Evolutionary conservation across 2,329 filamentous ascomycete genomes (phyloP), one percentile per base, ranked within the genome.

Genomic region (Epichloe scottii): DNA sequence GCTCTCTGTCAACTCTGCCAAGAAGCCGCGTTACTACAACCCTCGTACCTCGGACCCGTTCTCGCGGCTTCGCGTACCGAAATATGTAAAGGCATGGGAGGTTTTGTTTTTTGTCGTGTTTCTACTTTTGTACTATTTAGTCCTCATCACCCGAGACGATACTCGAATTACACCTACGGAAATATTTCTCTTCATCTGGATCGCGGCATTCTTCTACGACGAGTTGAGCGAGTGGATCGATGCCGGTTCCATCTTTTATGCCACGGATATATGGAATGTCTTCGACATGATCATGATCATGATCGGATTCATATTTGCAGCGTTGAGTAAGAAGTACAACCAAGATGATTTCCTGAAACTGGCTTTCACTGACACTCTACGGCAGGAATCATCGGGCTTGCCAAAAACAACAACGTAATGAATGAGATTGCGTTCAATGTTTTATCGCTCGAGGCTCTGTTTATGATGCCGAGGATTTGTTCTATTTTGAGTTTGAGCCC

Each of bases 401-500:
- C 74, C 21, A 78, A 77, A 49, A 65, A 78, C 21, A 79, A 83
- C 56, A 66, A 71, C 10, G 67, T 73, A 15, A 77, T 88, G n/a
- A 85, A 85, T 45, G 85, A 93, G 54, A 74, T 84, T 3, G 84
- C 89, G 1, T 96, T 95, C 64, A 88, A 96, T 61, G 83, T 96
- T n/a, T 72, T 96, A 21, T 85, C 89, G 0, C 73, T 96, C 14
- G 88, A 95, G 66, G 90, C 89, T 0, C 75, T 96, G 10, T 91
- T 96, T 64, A 83, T 96, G 67, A 85, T 95, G 19, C 90, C 90
- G 15, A 84, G 87, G 54, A 85, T 95, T 58, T 95, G 85, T 69
- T 94, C 89, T 14, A 77, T 96, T 49, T 75, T 95, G 55, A 91
- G 86, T 63, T 68, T 96, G 56, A 89, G 89, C 59, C 87, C 88